Evolutionary conservation across 768 basidiomycete genomes (phyloP), one percentile per base, ranked within the genome.

Genomic region (Holtermannia corniformis): DNA sequence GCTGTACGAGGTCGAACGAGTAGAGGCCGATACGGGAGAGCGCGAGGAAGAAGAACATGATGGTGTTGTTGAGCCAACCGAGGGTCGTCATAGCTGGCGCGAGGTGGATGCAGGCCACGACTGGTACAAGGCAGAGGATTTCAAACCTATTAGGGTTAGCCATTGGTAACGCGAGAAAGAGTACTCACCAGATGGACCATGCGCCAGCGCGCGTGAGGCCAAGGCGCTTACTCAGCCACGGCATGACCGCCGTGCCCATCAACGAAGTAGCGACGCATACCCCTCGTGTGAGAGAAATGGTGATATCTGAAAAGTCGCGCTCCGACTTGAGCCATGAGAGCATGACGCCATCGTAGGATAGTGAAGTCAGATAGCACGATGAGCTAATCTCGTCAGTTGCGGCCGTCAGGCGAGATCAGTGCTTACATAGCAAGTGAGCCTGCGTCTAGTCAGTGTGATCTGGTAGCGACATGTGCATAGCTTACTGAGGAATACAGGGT

Each of bases 261-360:
- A 72, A 42, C 10, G 69, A 66, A 11, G 64, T 67, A 3, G 67
- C 40, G 19, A 71, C 63, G 25, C 61, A 66, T 0, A 72, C 21
- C 7, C 68, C 69, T 28, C 68, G 53, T 66, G 67, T 70, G 25
- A 50, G 40, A 1, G 68, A 63, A 27, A 72, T 66, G 51, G 71
- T 67, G 5, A 59, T 51, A 49, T 72, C 69, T 41, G 65, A 62
- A 27, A 64, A 64, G 2, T 55, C 54, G 37, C 62, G 46, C 27
- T 65, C 68, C 0, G 63, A 54, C 41, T 72, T 70, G 59, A 72
- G 65, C 49, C 69, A 72, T 11, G 67, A 62, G 27, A 72, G 64
- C 55, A 72, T 69, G 28, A 68, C 68, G 2, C 69, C 69, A 41
- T 71, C 71, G 49, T 67, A 72, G 1, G 64, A 67, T 5, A 72